Evolutionary conservation across 768 basidiomycete species (phyloP).

Genomic region (Leccinum subtestaceum): DNA sequence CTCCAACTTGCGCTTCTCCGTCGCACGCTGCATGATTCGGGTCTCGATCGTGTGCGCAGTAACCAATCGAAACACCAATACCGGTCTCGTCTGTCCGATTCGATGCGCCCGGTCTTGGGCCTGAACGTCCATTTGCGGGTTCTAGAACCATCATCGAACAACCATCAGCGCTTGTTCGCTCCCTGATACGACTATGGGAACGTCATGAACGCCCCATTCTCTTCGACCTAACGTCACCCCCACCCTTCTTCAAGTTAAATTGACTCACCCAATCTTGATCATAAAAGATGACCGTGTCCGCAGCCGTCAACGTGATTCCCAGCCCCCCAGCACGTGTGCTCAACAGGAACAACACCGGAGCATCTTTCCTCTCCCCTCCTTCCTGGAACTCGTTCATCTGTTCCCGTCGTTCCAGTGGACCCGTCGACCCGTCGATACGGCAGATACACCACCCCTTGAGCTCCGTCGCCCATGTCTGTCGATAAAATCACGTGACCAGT

Average conservation of each 20-base stretch:
- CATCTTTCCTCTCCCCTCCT: slow-evolving; percentile 56
- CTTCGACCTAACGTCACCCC: neutral
- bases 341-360: slow-evolving; percentile 77
- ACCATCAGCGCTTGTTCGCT: neutral
- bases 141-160: slow-evolving; percentile 40
- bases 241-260: neutral
- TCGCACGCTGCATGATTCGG: slow-evolving; percentile 84
- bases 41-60: slow-evolving; percentile 89
- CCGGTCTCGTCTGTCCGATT: slow-evolving; percentile 90
- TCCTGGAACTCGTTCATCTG: slow-evolving; percentile 86
- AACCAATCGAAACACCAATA: slow-evolving; percentile 85
- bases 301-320: slow-evolving; percentile 92
- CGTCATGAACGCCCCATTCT: neutral
- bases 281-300: slow-evolving; percentile 30
- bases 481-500: neutral
- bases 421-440: slow-evolving; percentile 88
- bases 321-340: slow-evolving; percentile 95
- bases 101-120: slow-evolving; percentile 95
- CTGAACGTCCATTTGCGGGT: slow-evolving; percentile 95
- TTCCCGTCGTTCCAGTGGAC: slow-evolving; percentile 75
- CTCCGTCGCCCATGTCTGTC: slow-evolving; percentile 71
- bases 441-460: slow-evolving; percentile 82
- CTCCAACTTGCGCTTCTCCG: slow-evolving; percentile 87
- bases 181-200: neutral
- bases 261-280: slow-evolving; percentile 26